These are phyloP conservation scores for Diphasiastrum complanatum DNA, from an alignment of 83 land plant genomes.

Conservation along the genomic window DNA sequence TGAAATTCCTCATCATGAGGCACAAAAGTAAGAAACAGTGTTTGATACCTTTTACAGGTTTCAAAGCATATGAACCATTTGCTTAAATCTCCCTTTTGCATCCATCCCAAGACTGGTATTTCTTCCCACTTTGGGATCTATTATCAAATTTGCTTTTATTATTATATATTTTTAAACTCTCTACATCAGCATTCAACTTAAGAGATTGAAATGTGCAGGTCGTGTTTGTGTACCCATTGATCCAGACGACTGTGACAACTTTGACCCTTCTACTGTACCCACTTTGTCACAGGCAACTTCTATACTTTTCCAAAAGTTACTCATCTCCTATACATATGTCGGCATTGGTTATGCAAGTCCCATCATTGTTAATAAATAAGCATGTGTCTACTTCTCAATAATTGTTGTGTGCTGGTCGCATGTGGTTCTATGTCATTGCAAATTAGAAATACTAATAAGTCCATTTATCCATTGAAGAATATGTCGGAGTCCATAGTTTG, in stretches of 20 bases:
- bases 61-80: slow-evolving; percentile 95
- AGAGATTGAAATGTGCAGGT: slow-evolving; percentile 39
- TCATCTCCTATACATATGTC: too few relatives aligned
- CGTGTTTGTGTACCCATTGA: slow-evolving; percentile 97
- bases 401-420: too few relatives aligned
- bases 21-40: too few relatives aligned
- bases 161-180: not conserved
- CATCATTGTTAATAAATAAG: too few relatives aligned
- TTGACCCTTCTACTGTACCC: slow-evolving; percentile 91
- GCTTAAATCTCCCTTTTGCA: slow-evolving; percentile 93
- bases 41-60: slow-evolving; percentile 54
- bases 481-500: too few relatives aligned
- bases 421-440: too few relatives aligned
- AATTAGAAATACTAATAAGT: too few relatives aligned
- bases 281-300: slow-evolving; percentile 61
- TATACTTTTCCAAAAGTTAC: too few relatives aligned
- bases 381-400: too few relatives aligned
- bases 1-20: too few relatives aligned
- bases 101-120: slow-evolving; percentile 98
- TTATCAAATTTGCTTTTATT: not conserved
- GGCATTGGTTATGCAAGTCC: too few relatives aligned
- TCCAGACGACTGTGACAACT: slow-evolving; percentile 76
- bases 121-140: not conserved
- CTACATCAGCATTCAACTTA: not conserved
- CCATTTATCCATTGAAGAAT: too few relatives aligned